These are phyloP conservation scores for Tieghemostelium lacteum DNA, from an alignment of 78 protist genomes.

Conservation along the genomic window DNA sequence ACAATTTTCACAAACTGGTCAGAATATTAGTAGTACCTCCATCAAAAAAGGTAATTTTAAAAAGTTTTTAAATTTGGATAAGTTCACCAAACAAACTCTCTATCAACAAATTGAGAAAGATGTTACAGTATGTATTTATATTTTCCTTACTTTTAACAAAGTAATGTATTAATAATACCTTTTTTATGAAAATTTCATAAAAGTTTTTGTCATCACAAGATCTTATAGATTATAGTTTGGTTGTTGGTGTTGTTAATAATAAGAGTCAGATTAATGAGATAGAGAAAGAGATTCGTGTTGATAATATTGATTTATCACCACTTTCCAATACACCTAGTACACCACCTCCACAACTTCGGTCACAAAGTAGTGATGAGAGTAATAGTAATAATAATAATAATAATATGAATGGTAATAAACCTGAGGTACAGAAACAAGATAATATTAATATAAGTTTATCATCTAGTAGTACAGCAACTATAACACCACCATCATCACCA, in stretches of 20 bases:
- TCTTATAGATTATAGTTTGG: constrained; percentile 37
- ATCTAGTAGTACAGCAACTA: not conserved
- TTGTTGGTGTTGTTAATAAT: not conserved
- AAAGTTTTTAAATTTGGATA: constrained; percentile 26
- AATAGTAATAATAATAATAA: not conserved
- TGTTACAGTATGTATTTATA: constrained; percentile 20
- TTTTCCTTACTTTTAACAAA: too few species aligned
- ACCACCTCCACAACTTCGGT: too few species aligned
- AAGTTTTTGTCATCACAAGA: constrained; percentile 57
- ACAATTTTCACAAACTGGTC: not conserved
- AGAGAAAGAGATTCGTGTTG: too few species aligned
- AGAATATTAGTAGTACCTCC: not conserved
- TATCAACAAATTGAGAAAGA: constrained; percentile 70
- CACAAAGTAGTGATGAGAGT: not conserved
- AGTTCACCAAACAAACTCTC: not conserved
- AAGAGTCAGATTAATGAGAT: too few species aligned
- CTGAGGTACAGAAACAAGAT: not conserved
- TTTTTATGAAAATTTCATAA: not conserved
- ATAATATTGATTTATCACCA: too few species aligned
- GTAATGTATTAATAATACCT: not conserved
- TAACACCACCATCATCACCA: not conserved
- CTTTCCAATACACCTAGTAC: too few species aligned
- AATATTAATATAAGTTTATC: not conserved
- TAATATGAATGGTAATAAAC: constrained; percentile 7
- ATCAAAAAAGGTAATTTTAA: not conserved